These are phyloP conservation scores for Acacia crassicarpa DNA, from an alignment of 306 rosid species.

Conservation along the genomic window DNA sequence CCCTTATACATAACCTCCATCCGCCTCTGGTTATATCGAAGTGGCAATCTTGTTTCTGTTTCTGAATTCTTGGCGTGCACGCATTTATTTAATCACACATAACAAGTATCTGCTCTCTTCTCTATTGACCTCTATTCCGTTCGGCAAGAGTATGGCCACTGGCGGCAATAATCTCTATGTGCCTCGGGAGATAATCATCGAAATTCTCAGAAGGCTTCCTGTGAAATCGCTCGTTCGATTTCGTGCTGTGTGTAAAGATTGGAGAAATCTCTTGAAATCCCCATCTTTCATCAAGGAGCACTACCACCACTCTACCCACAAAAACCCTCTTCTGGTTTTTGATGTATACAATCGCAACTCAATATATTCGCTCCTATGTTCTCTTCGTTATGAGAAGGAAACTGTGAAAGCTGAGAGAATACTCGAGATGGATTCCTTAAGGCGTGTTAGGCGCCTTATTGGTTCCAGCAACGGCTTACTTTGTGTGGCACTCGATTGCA, in stretches of 20 bases:
- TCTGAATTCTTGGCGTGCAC: no score
- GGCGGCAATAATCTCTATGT: not conserved
- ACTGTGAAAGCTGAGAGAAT: not conserved
- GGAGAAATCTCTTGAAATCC: not conserved
- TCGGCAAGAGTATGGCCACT: not conserved
- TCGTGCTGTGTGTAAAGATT: not conserved
- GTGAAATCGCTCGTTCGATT: not conserved
- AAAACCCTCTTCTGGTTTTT: not conserved
- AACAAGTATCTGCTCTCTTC: no score
- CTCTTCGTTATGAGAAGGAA: not conserved
- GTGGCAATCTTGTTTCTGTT: no score
- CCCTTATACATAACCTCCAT: no score
- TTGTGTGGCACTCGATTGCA: not conserved
- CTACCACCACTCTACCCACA: not conserved
- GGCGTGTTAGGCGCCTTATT: not conserved
- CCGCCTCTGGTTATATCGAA: no score
- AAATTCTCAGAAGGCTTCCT: not conserved
- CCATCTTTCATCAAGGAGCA: not conserved
- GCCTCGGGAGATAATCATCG: not conserved
- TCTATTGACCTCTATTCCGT: no score
- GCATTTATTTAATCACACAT: no score
- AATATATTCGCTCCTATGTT: not conserved
- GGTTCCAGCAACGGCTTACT: slow-evolving; percentile 30
- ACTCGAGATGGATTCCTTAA: not conserved
- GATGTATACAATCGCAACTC: fast-evolving